Evolutionary conservation across 2,329 filamentous ascomycete genomes (phyloP).

Genomic region (Trichoderma arundinaceum): DNA sequence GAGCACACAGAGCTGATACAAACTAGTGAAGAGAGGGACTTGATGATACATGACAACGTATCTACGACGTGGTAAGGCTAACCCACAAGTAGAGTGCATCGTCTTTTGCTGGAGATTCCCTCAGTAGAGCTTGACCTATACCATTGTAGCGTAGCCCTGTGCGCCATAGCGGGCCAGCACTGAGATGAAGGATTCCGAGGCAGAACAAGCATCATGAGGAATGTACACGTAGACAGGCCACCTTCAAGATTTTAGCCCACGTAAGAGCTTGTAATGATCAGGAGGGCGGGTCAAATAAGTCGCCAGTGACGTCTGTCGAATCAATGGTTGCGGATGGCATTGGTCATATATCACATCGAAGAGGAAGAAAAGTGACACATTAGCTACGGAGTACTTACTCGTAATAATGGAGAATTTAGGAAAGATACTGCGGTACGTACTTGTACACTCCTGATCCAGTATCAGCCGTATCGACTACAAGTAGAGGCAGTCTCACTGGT

Average conservation of each 20-base stretch:
- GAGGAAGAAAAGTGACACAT: neutral
- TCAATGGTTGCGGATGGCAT: neutral
- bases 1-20: neutral
- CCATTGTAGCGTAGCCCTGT: too few species aligned
- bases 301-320: neutral
- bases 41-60: neutral
- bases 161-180: neutral
- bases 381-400: neutral
- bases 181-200: neutral
- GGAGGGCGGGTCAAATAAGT: neutral
- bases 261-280: neutral
- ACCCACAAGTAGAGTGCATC: too few species aligned
- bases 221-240: neutral
- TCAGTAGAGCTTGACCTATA: too few species aligned
- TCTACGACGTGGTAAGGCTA: too few species aligned
- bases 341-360: slow-evolving; percentile 26
- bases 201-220: neutral
- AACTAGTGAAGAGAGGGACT: neutral
- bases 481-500: neutral
- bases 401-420: neutral
- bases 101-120: too few species aligned
- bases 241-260: neutral
- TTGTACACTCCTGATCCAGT: neutral
- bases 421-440: neutral
- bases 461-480: neutral